Base-by-base conservation (phyloP, 179 eudicot genomes). In the Carnegiea gigantea region DNA sequence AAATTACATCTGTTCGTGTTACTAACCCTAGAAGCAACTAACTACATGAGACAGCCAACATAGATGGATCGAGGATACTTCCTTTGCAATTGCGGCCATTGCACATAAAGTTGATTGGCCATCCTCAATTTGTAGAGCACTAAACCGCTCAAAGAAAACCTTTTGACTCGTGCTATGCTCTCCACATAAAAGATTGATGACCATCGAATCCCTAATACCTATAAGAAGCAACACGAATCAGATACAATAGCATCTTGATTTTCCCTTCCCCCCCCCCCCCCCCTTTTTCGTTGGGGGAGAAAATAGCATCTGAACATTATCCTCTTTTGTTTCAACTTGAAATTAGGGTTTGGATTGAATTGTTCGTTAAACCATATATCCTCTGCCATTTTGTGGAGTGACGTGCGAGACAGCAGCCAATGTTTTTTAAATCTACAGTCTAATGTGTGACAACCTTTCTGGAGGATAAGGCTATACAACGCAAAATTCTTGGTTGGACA, bases 161-260 rank as follows among this genome's bases (percentile, higher is more conserved):
- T 87, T 84, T 82, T 89, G 75, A 95, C 99, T 87, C 98, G 89
- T 46, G 98, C 99, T 78, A 95, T 93, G 84, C 99, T 95, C 90
- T 95, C 99, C 28, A 95, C 89, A 68, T 95, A 95, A 79, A 95
- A 94, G 73, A 92, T 88, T 57, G 92, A 88, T 40, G 98, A 94
- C 99, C 98, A 94, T 77, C 91, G 92, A 43, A 94, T 87, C 72
- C 99, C 99, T 26, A 88, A 33, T 51, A 92, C 88, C 98, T 95
- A 90, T 83, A 85, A 21, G 21, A 81, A 44, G 38, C 2, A 26
- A n/a, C 18, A 26, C n/a, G 21, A 64, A 65, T 6, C 44, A 26
- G 68, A n/a, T 6, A 14, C 15, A n/a, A 23, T 62, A 62, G 68
- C 30, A 62, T 62, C 28, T 9, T 62, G 30, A 23, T 2, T 21